phyloP scores from a whole-genome alignment of 164 flowering plant genomes.

The Magnolia sinica region DNA sequence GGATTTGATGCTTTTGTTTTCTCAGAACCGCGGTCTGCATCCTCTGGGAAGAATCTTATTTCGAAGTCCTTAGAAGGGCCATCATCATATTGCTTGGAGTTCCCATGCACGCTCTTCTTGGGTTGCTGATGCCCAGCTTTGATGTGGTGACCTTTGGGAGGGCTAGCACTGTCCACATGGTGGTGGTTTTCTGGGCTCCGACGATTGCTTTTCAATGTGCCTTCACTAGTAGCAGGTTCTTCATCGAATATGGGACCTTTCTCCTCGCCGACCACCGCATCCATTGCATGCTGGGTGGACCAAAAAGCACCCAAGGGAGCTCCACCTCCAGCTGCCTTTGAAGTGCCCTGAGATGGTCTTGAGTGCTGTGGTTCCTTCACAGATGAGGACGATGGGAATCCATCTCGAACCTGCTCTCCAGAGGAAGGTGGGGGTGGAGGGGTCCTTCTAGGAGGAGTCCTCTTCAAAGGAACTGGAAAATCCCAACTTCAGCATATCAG shows the following conservation, averaged over 20 bases:
- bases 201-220: slow-evolving; percentile 26
- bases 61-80: slow-evolving; percentile 50
- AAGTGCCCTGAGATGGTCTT: slow-evolving; percentile 5
- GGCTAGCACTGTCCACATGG: slow-evolving; percentile 20
- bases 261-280: slow-evolving; percentile 35
- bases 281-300: slow-evolving; percentile 82
- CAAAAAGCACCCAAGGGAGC: slow-evolving; percentile 83
- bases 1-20: slow-evolving; percentile 35
- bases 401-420: slow-evolving; percentile 35
- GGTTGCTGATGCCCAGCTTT: slow-evolving; percentile 18
- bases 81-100: slow-evolving; percentile 25
- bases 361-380: neutral
- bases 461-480: slow-evolving; percentile 35
- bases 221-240: slow-evolving; percentile 28
- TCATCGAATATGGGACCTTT: slow-evolving; percentile 60
- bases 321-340: slow-evolving; percentile 37
- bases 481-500: neutral
- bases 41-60: slow-evolving; percentile 42
- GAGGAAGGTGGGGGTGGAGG: slow-evolving; percentile 77
- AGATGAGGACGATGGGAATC: slow-evolving; percentile 23
- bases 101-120: slow-evolving; percentile 31
- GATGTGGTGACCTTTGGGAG: slow-evolving; percentile 27
- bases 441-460: slow-evolving; percentile 61
- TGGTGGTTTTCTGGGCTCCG: slow-evolving; percentile 23
- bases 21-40: slow-evolving; percentile 23